Conservation (phyloP, 2,329 filamentous ascomycete species). For the Macrophomina tecta region DNA sequence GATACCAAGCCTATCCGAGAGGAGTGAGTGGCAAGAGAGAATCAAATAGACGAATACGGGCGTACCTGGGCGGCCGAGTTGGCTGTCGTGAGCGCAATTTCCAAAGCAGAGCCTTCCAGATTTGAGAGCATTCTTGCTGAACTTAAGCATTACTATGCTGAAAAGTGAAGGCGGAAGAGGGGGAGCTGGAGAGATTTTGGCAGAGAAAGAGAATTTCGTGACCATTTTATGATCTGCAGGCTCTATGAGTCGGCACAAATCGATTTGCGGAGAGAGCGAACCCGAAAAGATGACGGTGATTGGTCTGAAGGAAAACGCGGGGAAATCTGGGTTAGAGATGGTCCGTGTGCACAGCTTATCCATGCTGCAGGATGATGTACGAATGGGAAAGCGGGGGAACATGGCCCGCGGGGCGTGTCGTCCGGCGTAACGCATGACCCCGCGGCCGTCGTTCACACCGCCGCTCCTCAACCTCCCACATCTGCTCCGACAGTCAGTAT, state of each 20-base stretch:
- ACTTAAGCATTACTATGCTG: neutral
- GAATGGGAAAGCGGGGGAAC: neutral
- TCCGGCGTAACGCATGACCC: neutral
- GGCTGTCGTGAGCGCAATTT: slow-evolving; percentile 5
- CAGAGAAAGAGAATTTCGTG: too few species aligned
- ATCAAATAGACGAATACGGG: too few species aligned
- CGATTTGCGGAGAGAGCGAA: slow-evolving; percentile 3
- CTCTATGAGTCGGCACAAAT: neutral
- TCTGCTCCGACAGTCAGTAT: neutral
- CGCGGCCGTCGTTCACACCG: neutral
- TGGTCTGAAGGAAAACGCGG: neutral
- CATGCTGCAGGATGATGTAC: neutral
- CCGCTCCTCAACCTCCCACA: neutral
- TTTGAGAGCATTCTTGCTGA: neutral
- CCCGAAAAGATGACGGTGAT: neutral
- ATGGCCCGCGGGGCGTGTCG: slow-evolving; percentile 5
- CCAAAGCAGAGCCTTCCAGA: neutral
- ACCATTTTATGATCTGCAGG: neutral
- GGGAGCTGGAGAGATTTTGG: neutral
- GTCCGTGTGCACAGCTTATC: neutral
- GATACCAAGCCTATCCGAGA: too few species aligned
- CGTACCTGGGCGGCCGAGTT: slow-evolving; percentile 1
- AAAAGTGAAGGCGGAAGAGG: neutral
- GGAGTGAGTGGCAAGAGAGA: too few species aligned
- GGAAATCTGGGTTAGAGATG: slow-evolving; percentile 2